These are phyloP conservation scores for Aspergillus funiculosus DNA, from an alignment of 495 filamentous ascomycete genomes.

Conservation along the genomic window DNA sequence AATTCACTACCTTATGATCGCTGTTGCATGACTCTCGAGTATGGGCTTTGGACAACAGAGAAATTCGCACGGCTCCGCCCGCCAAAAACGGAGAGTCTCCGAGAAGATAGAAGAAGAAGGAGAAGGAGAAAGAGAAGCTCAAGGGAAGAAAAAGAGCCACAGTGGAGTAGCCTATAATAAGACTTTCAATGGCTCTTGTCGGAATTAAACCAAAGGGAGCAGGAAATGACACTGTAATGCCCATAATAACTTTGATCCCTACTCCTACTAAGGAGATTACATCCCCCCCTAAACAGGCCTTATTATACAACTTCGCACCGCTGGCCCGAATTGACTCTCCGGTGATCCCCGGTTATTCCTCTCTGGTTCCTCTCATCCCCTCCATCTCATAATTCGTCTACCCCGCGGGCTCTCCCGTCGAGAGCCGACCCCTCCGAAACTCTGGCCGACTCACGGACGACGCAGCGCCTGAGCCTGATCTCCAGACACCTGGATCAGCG, in stretches of 20 bases:
- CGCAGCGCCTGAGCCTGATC: constrained; percentile 71
- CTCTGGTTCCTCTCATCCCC: constrained; percentile 5
- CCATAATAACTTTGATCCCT: not conserved
- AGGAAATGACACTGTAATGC: not conserved
- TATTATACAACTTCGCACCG: no score
- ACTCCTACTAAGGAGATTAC: no score
- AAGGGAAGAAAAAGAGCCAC: not conserved
- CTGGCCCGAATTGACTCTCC: constrained; percentile 15
- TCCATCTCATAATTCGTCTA: constrained; percentile 18
- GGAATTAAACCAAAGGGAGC: not conserved
- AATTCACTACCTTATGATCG: no score
- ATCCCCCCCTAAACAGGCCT: no score
- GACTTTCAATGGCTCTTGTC: no score
- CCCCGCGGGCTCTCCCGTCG: constrained; percentile 36
- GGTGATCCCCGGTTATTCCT: constrained; percentile 31
- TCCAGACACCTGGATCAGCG: constrained; percentile 68
- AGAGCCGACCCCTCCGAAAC: constrained; percentile 39
- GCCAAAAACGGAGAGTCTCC: constrained; percentile 2
- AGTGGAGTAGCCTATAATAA: not conserved
- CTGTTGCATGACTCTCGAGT: no score
- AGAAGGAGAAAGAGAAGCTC: constrained; percentile 1
- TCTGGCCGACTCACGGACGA: constrained; percentile 53
- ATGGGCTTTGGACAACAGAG: no score
- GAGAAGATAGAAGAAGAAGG: constrained; percentile 3
- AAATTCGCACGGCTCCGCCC: constrained; percentile 21